Conservation (phyloP, 129 eudicot genomes). For the Flaveria ramosissima region DNA sequence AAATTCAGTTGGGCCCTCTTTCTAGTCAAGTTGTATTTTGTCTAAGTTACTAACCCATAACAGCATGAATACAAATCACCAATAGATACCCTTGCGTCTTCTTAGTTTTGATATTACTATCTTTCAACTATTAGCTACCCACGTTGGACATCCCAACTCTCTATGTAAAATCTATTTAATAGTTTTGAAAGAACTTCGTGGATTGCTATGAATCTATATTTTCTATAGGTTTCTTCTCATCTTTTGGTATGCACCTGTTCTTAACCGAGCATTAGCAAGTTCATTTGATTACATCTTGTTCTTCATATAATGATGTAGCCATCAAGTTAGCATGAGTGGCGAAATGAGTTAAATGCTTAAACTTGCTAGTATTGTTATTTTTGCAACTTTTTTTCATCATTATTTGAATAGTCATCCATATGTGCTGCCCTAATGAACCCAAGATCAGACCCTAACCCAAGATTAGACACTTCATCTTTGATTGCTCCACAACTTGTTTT, state of each 20-base stretch:
- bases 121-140: background rate
- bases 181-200: background rate
- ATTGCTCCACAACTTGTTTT: background rate
- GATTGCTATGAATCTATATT: too few relatives aligned
- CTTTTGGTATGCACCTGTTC: background rate
- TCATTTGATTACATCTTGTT: background rate
- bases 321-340: background rate
- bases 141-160: background rate
- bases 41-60: background rate
- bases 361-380: too few relatives aligned
- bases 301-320: background rate
- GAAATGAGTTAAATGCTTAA: background rate
- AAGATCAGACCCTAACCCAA: background rate
- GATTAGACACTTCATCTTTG: background rate
- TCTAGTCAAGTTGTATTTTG: background rate
- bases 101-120: background rate
- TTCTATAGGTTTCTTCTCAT: too few relatives aligned
- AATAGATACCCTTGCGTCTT: background rate
- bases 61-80: background rate
- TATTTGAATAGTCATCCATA: background rate
- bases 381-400: background rate
- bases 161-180: background rate
- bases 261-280: background rate
- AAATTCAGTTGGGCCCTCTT: background rate
- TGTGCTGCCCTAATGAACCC: background rate